These are phyloP conservation scores for Annulohypoxylon nitens DNA, from an alignment of 495 filamentous ascomycete species.

Conservation along the genomic window DNA sequence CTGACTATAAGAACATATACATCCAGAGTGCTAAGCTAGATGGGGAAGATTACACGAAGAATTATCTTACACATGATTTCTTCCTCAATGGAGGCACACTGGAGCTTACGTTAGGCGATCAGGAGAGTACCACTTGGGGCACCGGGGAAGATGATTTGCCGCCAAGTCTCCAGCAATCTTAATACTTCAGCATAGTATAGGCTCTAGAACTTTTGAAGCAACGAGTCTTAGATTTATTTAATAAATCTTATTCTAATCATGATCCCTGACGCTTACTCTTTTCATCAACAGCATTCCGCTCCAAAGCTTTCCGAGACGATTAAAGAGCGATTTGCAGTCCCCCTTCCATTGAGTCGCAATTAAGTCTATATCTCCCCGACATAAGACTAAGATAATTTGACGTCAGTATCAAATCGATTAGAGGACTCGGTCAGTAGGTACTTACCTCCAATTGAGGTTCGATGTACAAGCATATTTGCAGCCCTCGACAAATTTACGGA, in stretches of 20 bases:
- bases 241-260: neutral
- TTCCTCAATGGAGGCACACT: slow-evolving; percentile 73
- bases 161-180: slow-evolving; percentile 58
- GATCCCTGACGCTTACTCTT: too few relatives aligned
- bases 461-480: slow-evolving; percentile 46
- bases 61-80: slow-evolving; percentile 76
- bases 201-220: neutral
- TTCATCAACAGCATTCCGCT: neutral
- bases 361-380: slow-evolving; percentile 28
- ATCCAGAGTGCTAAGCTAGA: slow-evolving; percentile 75
- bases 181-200: neutral
- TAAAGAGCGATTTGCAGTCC: slow-evolving; percentile 26
- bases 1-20: slow-evolving; percentile 71
- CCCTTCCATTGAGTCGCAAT: slow-evolving; percentile 23
- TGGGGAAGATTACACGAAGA: slow-evolving; percentile 71
- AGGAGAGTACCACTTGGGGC: slow-evolving; percentile 75
- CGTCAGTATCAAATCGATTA: neutral
- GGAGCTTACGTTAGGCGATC: slow-evolving; percentile 69
- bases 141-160: slow-evolving; percentile 71
- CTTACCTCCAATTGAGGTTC: slow-evolving; percentile 48
- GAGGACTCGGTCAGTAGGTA: neutral
- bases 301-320: slow-evolving; percentile 1
- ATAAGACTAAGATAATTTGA: neutral
- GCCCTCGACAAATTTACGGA: slow-evolving; percentile 38
- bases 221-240: neutral